Base-by-base conservation (phyloP, 2,329 filamentous ascomycete species). In the Diaporthe batatas region DNA sequence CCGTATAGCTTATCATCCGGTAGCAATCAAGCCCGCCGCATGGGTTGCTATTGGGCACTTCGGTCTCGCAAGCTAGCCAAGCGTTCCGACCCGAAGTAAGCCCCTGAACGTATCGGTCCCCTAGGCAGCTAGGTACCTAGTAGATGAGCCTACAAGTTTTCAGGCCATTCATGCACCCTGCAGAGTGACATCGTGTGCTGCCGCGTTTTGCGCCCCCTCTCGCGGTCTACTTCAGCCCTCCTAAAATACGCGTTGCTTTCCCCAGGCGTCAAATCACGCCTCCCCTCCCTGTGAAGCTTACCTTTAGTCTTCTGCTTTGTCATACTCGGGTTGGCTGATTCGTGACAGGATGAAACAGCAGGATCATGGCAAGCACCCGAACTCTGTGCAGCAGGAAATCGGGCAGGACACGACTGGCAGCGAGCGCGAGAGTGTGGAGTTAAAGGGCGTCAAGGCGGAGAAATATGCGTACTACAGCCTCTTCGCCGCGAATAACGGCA, bases 401-500 rank as follows among this genome's bases (percentile, higher is more conserved):
- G 6, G 32, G 47, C 29, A 10, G 3, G 21, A 53, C 12, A 21
- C 14, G 2, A 5, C 8, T 21, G 29, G 29, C 29, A 29, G 29
- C 5, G n/a, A 39, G 18, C 54, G n/a, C 16, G 21, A 6, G 2
- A 25, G 4, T 18, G n/a, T 23, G 0, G 16, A 25, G 3, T 21
- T 5, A 1, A 67, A 67, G 36, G 32, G 44, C n/a, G 23, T 53
- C 16, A 53, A 8, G 10, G 62, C 47, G 25, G 62, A 67, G 29
- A 67, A 67, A 29, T 53, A 53, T 39, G 62, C 62, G 29, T 67
- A 67, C 32, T 67, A 67, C 16, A 34, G 62, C 8, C 32, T 67
- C n/a, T 67, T 67, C n/a, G 44, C 47, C 6, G 62, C 62, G 4
- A 67, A 67, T n/a, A 67, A 67, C 11, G 62, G 62, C n/a, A 67